Conservation (phyloP, 768 basidiomycete species). For the Russula sp. region DNA sequence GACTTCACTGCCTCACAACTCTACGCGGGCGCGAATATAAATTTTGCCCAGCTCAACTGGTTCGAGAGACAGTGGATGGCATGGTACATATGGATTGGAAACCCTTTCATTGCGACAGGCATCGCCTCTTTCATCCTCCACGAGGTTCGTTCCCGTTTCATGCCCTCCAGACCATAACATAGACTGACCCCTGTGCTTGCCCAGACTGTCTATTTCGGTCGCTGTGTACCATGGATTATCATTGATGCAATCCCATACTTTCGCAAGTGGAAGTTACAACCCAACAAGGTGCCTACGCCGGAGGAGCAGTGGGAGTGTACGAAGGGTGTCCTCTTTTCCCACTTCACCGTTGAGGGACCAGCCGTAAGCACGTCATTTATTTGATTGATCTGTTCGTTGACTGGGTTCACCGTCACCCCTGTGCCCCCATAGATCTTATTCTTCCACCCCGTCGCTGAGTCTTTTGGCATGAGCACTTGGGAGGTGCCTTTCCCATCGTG, state of each 20-base stretch:
- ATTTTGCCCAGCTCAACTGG: constrained; percentile 61
- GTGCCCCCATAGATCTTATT: constrained; percentile 65
- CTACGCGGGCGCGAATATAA: constrained; percentile 54
- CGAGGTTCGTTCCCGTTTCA: constrained; percentile 58
- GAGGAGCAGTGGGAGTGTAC: constrained; percentile 95
- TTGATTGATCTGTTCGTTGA: not conserved
- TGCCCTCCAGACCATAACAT: not conserved
- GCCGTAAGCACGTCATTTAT: constrained; percentile 49
- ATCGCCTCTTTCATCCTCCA: constrained; percentile 90
- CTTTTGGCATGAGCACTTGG: constrained; percentile 86
- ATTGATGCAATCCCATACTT: constrained; percentile 95
- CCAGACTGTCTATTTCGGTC: constrained; percentile 95
- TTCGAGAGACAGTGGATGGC: constrained; percentile 77
- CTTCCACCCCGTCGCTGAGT: constrained; percentile 87
- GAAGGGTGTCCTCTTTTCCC: constrained; percentile 88
- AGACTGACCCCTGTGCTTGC: not conserved
- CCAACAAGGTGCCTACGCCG: constrained; percentile 73
- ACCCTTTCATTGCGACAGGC: constrained; percentile 91
- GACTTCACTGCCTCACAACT: constrained; percentile 41
- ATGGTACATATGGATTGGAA: constrained; percentile 85
- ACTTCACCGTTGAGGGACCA: constrained; percentile 94
- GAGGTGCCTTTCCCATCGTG: constrained; percentile 87
- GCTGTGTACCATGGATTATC: constrained; percentile 92
- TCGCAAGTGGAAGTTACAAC: constrained; percentile 89
- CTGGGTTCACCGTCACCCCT: not conserved